Evolutionary conservation across 306 rosid species (phyloP).

Genomic region (Vigna hirtella): DNA sequence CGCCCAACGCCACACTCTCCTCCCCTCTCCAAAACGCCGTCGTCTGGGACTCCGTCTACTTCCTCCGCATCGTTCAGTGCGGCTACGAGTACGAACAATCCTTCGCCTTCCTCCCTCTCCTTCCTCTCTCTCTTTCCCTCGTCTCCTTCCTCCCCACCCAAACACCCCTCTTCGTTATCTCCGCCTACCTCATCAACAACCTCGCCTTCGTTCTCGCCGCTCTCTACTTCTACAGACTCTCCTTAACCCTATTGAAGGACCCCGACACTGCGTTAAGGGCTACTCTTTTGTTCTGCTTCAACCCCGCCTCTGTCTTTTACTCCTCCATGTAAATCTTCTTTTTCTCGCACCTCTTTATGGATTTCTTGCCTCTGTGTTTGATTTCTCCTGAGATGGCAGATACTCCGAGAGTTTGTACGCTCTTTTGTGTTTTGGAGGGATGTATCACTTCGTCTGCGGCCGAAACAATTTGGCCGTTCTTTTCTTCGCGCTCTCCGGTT

Average conservation of each 20-base stretch:
- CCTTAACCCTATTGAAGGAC: constrained; percentile 68
- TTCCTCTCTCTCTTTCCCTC: constrained; percentile 67
- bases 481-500: constrained; percentile 73
- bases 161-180: constrained; percentile 58
- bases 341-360: background rate
- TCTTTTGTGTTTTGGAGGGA: constrained; percentile 78
- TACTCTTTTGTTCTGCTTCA: constrained; percentile 90
- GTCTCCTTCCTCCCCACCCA: constrained; percentile 55
- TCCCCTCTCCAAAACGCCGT: constrained; percentile 67
- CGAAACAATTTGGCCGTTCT: constrained; percentile 60
- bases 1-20: constrained; percentile 35
- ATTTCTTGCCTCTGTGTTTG: background rate
- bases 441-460: constrained; percentile 71
- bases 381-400: constrained; percentile 59
- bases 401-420: constrained; percentile 85
- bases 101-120: constrained; percentile 89
- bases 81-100: constrained; percentile 93
- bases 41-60: constrained; percentile 93
- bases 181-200: constrained; percentile 73
- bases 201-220: constrained; percentile 74
- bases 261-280: constrained; percentile 70
- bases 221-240: constrained; percentile 76
- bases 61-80: constrained; percentile 72
- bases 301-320: constrained; percentile 90
- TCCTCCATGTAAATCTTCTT: constrained; percentile 63